Base-by-base conservation (phyloP, 495 filamentous ascomycete species). In the Podospora sp. region DNA sequence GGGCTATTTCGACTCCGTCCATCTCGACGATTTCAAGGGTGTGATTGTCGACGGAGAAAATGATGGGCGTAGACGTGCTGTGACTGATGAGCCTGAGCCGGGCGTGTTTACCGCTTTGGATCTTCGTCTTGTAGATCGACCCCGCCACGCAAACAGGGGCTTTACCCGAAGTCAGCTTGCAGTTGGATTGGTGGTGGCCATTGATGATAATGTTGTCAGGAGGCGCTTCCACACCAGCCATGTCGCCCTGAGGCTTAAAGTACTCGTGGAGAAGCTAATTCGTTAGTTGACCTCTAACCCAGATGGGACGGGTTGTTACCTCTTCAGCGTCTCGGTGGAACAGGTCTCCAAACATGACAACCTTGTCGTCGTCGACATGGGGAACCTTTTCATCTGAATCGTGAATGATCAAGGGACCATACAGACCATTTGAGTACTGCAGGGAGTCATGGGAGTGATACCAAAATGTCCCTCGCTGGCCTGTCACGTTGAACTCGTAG, bases 321-420 rank as follows among this genome's bases (percentile, higher is more conserved):
- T 29, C 56, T 59, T 59, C 60, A 1, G 60, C 36, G n/a, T 63
- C 60, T 4, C 5, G 0, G 25, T 63, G 60, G 29, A 52, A 63
- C 14, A 55, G 7, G 6, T 64, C 62, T 2, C 50, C 51, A 12
- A 64, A 4, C 0, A 64, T 26, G 21, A 64, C 14, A 27, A 56
- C 26, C 11, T 57, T 40, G n/a, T 64, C 62, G 12, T 64, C 49
- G 0, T 40, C 16, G 12, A 36, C 22, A 27, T 21, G n/a, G 3
- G 61, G 49, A 11, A 62, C 9, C 18, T 21, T 20, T n/a, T 62
- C 59, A 1, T 72, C 69, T 0, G 87, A 86, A 0, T 85, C 86
- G 59, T 87, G 73, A 61, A 89, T 82, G 53, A 83, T 72, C 36
- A 89, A 73, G 6, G 84, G 74, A 0, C 85, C 87, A 29, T 70